These are phyloP conservation scores for Graphilbum ipis-grandicollis DNA, from an alignment of 2,329 filamentous ascomycete genomes.

Conservation along the genomic window DNA sequence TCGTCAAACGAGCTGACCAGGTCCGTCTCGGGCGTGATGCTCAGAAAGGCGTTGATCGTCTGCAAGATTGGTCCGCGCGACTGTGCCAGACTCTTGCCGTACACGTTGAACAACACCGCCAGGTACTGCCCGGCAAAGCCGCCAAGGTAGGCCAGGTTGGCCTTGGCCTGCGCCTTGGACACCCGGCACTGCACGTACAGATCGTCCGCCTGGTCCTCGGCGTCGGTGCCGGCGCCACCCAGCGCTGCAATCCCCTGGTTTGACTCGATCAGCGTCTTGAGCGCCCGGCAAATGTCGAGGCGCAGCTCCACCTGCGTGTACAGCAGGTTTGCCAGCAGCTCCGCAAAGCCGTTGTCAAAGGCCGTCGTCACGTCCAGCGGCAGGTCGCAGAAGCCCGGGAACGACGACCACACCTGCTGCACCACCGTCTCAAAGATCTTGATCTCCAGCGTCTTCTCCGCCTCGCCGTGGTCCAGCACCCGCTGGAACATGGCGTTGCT, in stretches of 20 bases:
- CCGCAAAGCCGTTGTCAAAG: constrained; percentile 79
- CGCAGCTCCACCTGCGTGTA: constrained; percentile 84
- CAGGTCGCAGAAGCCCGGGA: constrained; percentile 89
- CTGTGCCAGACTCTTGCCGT: constrained; percentile 87
- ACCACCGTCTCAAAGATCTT: constrained; percentile 97
- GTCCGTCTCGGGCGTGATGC: constrained; percentile 63
- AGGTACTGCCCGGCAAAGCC: constrained; percentile 74
- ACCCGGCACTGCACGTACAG: constrained; percentile 64
- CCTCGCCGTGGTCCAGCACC: constrained; percentile 64
- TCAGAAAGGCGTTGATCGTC: constrained; percentile 88
- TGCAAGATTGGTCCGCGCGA: constrained; percentile 80
- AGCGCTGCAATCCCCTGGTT: constrained; percentile 66
- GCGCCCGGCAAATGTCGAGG: constrained; percentile 68
- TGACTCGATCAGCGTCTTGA: constrained; percentile 80
- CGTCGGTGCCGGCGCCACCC: constrained; percentile 54
- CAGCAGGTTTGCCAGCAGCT: constrained; percentile 76
- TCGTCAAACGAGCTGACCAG: constrained; percentile 77
- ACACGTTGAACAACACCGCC: constrained; percentile 96
- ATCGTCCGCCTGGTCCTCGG: constrained; percentile 44
- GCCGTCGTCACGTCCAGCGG: constrained; percentile 60
- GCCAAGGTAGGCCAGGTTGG: constrained; percentile 69
- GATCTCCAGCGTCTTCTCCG: constrained; percentile 83
- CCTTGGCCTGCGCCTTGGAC: constrained; percentile 54
- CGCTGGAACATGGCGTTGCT: constrained; percentile 82
- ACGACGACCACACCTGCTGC: constrained; percentile 82